These are phyloP conservation scores for Scorias spongiosa DNA, from an alignment of 2,329 filamentous ascomycete genomes.

Conservation along the genomic window DNA sequence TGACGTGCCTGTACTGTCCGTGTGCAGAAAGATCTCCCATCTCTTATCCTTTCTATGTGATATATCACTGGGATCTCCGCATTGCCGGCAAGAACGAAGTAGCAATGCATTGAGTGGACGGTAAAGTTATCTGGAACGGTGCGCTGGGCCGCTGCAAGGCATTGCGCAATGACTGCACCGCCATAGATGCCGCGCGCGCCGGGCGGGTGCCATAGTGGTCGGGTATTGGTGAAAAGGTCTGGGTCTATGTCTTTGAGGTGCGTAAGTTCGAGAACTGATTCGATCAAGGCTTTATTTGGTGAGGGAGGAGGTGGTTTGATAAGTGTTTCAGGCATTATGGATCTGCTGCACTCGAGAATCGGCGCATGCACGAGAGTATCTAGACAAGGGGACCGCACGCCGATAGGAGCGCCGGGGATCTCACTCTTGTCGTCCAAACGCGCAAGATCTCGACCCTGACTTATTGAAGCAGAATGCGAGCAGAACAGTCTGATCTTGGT, in stretches of 20 bases:
- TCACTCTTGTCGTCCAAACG: no score
- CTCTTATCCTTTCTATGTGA: slow-evolving; percentile 85
- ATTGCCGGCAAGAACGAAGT: slow-evolving; percentile 88
- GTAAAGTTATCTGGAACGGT: slow-evolving; percentile 71
- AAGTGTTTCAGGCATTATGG: slow-evolving; percentile 26
- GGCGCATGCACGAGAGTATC: no score
- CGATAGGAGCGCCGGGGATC: no score
- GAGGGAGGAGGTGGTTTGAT: slow-evolving; percentile 63
- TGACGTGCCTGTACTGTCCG: slow-evolving; percentile 93
- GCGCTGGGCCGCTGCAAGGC: slow-evolving; percentile 69
- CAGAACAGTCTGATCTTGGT: no score
- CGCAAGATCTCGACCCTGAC: no score
- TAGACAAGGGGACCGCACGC: no score
- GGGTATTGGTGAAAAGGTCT: slow-evolving; percentile 89
- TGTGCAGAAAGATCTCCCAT: slow-evolving; percentile 79
- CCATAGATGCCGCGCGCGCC: slow-evolving; percentile 89
- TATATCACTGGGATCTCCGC: slow-evolving; percentile 76
- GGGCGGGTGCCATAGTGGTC: slow-evolving; percentile 79
- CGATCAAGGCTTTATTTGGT: slow-evolving; percentile 60
- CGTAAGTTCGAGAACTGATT: slow-evolving; percentile 78
- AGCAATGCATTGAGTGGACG: slow-evolving; percentile 96
- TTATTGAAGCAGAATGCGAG: no score
- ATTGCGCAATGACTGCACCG: slow-evolving; percentile 86
- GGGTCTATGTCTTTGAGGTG: slow-evolving; percentile 62
- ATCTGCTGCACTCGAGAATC: no score